Percentiles rank a stretch among this genome's conserved stretches.
These are phyloP conservation scores for Ecytonucleospora hepatopenaei DNA, from an alignment of 371 early-diverging fungal genomes.

Conservation along the genomic window DNA sequence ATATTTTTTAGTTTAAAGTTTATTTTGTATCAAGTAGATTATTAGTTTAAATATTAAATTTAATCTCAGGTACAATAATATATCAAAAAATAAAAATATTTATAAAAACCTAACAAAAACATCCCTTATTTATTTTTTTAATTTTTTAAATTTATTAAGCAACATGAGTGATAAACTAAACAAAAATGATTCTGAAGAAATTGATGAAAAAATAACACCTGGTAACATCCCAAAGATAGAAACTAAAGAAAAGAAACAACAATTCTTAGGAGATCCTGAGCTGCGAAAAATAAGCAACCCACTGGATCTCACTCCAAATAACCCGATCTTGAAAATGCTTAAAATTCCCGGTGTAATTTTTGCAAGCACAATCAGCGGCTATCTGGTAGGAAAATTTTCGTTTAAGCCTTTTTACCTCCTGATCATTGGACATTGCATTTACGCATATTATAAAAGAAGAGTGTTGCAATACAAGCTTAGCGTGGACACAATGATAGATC, in stretches of 20 bases:
- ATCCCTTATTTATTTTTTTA: not conserved
- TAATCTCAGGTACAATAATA: no score
- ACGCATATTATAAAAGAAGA: conserved; percentile 43
- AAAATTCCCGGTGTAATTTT: conserved; percentile 52
- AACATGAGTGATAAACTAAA: no score
- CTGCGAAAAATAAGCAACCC: conserved; percentile 31
- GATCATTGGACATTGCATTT: conserved; percentile 48
- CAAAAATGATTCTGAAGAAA: not conserved
- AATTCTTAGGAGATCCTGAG: not conserved
- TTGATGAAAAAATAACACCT: not conserved
- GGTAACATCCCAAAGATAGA: conserved; percentile 2
- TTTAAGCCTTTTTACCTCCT: conserved; percentile 43
- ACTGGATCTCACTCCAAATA: conserved; percentile 46
- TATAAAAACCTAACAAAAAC: conserved; percentile 2
- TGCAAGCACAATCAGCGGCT: conserved; percentile 39
- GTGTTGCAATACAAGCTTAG: conserved; percentile 50
- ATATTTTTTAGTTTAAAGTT: no score
- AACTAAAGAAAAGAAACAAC: not conserved
- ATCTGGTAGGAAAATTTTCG: conserved; percentile 48
- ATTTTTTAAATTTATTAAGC: not conserved
- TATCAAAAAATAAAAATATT: no score
- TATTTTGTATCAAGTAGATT: no score
- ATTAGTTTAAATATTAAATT: no score
- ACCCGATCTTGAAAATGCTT: conserved; percentile 37
- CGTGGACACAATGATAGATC: conserved; percentile 44